phyloP scores from a whole-genome alignment of 768 basidiomycete species.

The Phanerodontia chrysosporium region DNA sequence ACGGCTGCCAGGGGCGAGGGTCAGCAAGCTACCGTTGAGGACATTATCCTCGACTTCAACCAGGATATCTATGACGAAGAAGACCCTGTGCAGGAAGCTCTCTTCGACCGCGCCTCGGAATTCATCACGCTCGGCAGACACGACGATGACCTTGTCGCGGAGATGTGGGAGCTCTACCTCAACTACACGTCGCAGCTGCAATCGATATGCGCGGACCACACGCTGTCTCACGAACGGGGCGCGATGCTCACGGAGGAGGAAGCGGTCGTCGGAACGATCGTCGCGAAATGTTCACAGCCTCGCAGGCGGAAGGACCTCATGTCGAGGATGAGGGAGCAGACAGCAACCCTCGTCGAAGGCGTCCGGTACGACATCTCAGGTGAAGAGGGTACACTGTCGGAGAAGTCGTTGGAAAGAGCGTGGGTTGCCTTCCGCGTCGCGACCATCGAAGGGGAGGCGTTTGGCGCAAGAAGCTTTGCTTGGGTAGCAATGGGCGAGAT shows the following conservation, averaged over 20 bases:
- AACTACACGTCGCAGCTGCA: slow-evolving; percentile 11
- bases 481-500: slow-evolving; percentile 56
- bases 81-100: slow-evolving; percentile 18
- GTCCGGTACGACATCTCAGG: slow-evolving; percentile 49
- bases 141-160: not conserved
- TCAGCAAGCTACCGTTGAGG: slow-evolving; percentile 22
- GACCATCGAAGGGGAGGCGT: slow-evolving; percentile 29
- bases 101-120: not conserved
- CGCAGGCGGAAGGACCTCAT: slow-evolving; percentile 50
- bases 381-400: slow-evolving; percentile 36
- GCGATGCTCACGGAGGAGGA: slow-evolving; percentile 37
- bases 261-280: slow-evolving; percentile 65
- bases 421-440: slow-evolving; percentile 57
- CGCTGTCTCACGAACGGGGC: slow-evolving; percentile 7
- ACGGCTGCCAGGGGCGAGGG: slow-evolving; percentile 4
- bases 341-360: slow-evolving; percentile 44
- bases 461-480: slow-evolving; percentile 59
- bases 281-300: slow-evolving; percentile 57
- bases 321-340: slow-evolving; percentile 51
- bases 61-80: slow-evolving; percentile 10
- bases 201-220: slow-evolving; percentile 10
- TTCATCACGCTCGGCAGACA: slow-evolving; percentile 6
- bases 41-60: slow-evolving; percentile 22
- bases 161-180: slow-evolving; percentile 8
- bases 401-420: slow-evolving; percentile 40